A percentile compares a stretch with the other conserved stretches of the same genome.
Conservation (phyloP, 192 early-diverging fungal species). For the Backusella tarrabulga region DNA sequence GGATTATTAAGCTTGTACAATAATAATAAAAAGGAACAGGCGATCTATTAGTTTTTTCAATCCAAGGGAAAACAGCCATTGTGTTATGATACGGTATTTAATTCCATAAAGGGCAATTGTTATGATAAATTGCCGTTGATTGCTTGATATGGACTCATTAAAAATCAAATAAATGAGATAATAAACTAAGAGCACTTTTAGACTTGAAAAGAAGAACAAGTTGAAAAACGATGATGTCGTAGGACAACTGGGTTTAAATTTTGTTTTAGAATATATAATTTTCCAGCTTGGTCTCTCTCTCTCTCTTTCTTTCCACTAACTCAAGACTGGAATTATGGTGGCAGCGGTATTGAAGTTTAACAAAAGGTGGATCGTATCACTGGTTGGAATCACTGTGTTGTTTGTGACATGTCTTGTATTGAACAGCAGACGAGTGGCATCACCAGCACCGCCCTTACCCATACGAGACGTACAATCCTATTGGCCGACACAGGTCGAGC, state of each 20-base stretch:
- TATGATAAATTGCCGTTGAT: no score
- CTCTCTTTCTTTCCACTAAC: background rate
- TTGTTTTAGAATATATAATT: background rate
- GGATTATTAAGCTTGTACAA: background rate
- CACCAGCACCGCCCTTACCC: slow-evolving; percentile 19
- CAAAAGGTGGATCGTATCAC: background rate
- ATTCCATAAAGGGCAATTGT: no score
- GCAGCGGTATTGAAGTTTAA: background rate
- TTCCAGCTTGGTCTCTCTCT: background rate
- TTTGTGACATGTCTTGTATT: background rate
- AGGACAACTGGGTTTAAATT: no score
- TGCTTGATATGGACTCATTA: background rate
- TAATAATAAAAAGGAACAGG: background rate
- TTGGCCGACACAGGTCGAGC: slow-evolving; percentile 41
- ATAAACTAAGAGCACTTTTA: background rate
- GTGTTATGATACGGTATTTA: no score
- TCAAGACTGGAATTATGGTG: background rate
- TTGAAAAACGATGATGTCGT: background rate
- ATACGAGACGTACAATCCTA: slow-evolving; percentile 7
- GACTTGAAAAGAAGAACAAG: background rate
- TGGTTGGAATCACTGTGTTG: background rate
- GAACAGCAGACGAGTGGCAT: background rate
- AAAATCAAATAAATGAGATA: background rate
- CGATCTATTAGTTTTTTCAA: background rate
- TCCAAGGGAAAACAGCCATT: no score